These are phyloP conservation scores for Leccinum boreale DNA, from an alignment of 768 basidiomycete genomes.

Conservation along the genomic window DNA sequence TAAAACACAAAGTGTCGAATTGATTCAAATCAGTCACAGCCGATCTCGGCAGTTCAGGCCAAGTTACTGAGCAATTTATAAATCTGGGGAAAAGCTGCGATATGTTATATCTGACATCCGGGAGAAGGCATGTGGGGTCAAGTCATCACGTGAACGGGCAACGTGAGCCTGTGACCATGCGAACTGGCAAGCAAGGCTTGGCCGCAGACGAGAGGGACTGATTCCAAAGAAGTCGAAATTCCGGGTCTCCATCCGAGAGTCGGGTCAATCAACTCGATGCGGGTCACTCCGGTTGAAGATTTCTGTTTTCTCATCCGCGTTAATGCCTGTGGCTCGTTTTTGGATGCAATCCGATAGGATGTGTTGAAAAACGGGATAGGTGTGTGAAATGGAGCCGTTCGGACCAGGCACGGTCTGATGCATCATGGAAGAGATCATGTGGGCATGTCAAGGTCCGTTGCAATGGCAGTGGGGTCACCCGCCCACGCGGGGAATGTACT, in stretches of 20 bases:
- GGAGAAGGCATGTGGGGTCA: not conserved
- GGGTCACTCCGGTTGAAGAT: too few relatives aligned
- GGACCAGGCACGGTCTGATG: conserved; percentile 7
- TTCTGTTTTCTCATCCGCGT: not conserved
- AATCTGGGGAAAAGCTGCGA: not conserved
- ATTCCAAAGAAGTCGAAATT: not conserved
- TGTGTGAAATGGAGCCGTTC: not conserved
- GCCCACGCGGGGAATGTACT: conserved; percentile 7
- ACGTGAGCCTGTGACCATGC: not conserved
- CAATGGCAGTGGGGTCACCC: conserved; percentile 16
- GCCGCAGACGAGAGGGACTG: not conserved
- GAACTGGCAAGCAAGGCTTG: not conserved
- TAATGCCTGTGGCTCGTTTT: not conserved
- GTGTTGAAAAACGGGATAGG: not conserved
- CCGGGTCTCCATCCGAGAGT: not conserved
- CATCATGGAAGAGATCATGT: conserved; percentile 10
- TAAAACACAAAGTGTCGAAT: not conserved
- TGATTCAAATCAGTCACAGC: not conserved
- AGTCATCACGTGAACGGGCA: not conserved
- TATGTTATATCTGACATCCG: not conserved
- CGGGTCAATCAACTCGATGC: not conserved
- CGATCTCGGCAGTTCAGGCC: not conserved
- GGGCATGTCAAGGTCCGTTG: conserved; percentile 20
- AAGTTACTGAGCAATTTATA: not conserved
- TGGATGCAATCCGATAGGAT: not conserved